These are phyloP conservation scores for Gaeumannomyces sp. DNA, from an alignment of 2,329 filamentous ascomycete species.

Conservation along the genomic window DNA sequence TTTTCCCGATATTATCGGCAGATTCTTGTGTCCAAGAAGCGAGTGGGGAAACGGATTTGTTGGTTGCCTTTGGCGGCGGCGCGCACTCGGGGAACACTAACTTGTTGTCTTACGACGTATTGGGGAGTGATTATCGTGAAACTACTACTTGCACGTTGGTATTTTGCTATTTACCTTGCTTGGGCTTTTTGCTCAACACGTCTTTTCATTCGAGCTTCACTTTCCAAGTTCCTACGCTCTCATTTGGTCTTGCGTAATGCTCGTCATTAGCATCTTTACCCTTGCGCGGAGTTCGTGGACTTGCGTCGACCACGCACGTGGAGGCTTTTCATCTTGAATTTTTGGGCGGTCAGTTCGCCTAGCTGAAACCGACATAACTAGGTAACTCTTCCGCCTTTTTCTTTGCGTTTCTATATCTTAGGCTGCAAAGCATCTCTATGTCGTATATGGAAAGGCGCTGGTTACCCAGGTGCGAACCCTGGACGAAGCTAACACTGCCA, in stretches of 20 bases:
- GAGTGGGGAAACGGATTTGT: background rate
- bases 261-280: background rate
- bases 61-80: background rate
- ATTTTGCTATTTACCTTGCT: background rate
- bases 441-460: background rate
- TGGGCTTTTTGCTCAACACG: background rate
- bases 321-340: background rate
- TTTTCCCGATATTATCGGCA: background rate
- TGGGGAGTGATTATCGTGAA: background rate
- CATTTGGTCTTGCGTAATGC: background rate
- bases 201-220: background rate
- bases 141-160: background rate
- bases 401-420: background rate
- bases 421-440: background rate
- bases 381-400: background rate
- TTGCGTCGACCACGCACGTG: background rate
- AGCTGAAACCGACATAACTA: background rate
- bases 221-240: background rate
- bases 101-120: conserved; percentile 4
- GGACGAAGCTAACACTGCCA: background rate
- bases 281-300: background rate
- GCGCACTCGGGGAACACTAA: background rate
- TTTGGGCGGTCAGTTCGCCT: background rate
- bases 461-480: background rate
- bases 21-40: background rate